Conservation (phyloP, 345 rosid genomes). For the Eucalyptus camaldulensis region DNA sequence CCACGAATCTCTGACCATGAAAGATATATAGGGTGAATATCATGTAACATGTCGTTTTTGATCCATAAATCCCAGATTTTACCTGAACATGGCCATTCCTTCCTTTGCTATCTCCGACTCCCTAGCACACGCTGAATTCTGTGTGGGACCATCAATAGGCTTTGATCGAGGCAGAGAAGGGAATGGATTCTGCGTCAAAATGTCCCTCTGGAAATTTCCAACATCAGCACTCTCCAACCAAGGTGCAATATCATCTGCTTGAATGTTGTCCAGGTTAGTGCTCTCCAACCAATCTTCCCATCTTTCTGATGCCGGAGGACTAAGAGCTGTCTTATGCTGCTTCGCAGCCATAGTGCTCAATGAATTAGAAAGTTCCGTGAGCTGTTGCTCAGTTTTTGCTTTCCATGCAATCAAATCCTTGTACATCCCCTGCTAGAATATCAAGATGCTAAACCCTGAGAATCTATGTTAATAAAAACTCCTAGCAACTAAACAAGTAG, state of each 20-base stretch:
- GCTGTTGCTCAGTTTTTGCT: conserved; percentile 54
- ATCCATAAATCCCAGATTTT: background rate
- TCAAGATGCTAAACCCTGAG: background rate
- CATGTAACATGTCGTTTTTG: background rate
- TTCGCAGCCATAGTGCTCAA: conserved; percentile 50
- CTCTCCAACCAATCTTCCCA: conserved; percentile 82
- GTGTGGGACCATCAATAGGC: conserved; percentile 25
- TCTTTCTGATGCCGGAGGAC: conserved; percentile 44
- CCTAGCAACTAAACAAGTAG: background rate
- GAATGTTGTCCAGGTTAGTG: conserved; percentile 50
- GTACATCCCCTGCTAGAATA: conserved; percentile 33
- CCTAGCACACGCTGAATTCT: conserved; percentile 20
- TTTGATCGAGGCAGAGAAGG: conserved; percentile 13
- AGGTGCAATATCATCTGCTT: conserved; percentile 42
- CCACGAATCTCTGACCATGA: conserved; percentile 34
- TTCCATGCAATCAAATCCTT: conserved; percentile 56
- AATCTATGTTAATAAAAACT: background rate
- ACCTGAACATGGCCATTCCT: conserved; percentile 31
- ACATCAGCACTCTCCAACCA: conserved; percentile 39
- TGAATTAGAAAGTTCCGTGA: conserved; percentile 52
- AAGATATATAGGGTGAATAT: background rate
- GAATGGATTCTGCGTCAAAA: conserved; percentile 19
- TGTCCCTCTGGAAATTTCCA: conserved; percentile 20
- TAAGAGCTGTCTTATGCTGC: conserved; percentile 23
- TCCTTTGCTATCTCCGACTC: conserved; percentile 39